Evolutionary conservation across 1,284 basidiomycete species (phyloP).

Genomic region (Stereum hirsutum): DNA sequence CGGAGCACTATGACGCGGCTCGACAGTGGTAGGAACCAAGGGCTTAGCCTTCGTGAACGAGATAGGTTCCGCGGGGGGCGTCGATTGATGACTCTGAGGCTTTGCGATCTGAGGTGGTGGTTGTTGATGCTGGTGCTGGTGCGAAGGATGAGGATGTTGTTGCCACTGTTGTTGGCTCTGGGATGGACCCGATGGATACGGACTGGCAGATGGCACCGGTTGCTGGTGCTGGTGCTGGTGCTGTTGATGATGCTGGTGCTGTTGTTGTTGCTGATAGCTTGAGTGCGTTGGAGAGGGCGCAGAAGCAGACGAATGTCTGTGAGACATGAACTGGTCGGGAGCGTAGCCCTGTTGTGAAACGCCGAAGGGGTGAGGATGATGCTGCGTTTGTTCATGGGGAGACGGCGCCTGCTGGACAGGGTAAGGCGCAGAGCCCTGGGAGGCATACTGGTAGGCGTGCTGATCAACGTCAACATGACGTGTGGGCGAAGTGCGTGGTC

Average conservation of each 20-base stretch:
- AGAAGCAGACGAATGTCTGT: conserved; percentile 19
- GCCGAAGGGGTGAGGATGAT: conserved; percentile 10
- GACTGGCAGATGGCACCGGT: conserved; percentile 6
- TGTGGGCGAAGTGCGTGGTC: conserved; percentile 15
- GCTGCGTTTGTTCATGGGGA: conserved; percentile 13
- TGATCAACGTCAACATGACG: conserved; percentile 13
- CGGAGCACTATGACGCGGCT: conserved; percentile 1
- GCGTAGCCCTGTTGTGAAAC: conserved; percentile 9
- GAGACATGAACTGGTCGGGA: conserved; percentile 14
- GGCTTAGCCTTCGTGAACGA: neutral
- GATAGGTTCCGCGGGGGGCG: too few species aligned
- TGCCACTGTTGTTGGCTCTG: too few species aligned
- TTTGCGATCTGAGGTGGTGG: too few species aligned
- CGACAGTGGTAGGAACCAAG: conserved; percentile 3
- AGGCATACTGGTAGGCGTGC: conserved; percentile 13
- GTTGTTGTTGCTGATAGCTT: conserved; percentile 24
- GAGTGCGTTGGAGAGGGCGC: conserved; percentile 20
- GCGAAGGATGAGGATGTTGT: too few species aligned
- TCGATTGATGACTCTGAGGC: conserved; percentile 8
- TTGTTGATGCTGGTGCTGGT: too few species aligned
- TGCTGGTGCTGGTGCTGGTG: conserved; percentile 16
- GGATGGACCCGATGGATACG: too few species aligned
- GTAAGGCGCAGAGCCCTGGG: conserved; percentile 18
- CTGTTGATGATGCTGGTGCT: conserved; percentile 17
- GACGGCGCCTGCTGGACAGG: conserved; percentile 16